These are phyloP conservation scores for Plasmodium knowlesi DNA, from an alignment of 169 alveolate species.

Conservation along the genomic window DNA sequence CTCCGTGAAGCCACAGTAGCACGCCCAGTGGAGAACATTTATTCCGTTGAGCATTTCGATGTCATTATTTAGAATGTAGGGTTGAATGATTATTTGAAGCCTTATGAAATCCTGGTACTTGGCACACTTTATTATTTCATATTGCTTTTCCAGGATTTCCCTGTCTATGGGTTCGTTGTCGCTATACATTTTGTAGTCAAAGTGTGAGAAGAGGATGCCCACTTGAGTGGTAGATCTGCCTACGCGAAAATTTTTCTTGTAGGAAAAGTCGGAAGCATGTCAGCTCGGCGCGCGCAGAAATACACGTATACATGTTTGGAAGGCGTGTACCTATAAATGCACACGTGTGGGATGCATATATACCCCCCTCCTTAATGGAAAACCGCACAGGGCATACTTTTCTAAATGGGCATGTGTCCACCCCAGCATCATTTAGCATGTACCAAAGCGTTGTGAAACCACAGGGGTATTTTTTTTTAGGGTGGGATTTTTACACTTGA, in stretches of 20 bases:
- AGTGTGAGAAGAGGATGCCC: background rate
- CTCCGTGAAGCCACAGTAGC: conserved; percentile 83
- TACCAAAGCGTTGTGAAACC: background rate
- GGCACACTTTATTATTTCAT: conserved; percentile 71
- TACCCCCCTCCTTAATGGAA: background rate
- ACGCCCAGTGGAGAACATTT: conserved; percentile 81
- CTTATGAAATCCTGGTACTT: conserved; percentile 55
- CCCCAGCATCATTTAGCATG: background rate
- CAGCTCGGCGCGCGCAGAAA: too few species aligned
- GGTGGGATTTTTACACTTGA: background rate
- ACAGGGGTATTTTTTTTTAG: background rate
- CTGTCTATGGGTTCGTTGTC: conserved; percentile 37
- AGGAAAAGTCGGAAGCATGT: too few species aligned
- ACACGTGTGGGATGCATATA: background rate
- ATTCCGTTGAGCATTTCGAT: conserved; percentile 76
- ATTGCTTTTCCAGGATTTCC: conserved; percentile 56
- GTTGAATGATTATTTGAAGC: conserved; percentile 49
- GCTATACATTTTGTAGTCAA: background rate
- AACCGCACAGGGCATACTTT: background rate
- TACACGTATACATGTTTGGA: background rate
- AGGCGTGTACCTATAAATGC: too few species aligned
- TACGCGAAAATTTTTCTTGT: too few species aligned
- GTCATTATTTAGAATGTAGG: conserved; percentile 61
- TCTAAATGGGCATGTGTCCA: background rate
- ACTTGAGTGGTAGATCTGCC: too few species aligned